Evolutionary conservation across 257 asterid genomes (phyloP).

Genomic region (Schizonepeta tenuifolia): DNA sequence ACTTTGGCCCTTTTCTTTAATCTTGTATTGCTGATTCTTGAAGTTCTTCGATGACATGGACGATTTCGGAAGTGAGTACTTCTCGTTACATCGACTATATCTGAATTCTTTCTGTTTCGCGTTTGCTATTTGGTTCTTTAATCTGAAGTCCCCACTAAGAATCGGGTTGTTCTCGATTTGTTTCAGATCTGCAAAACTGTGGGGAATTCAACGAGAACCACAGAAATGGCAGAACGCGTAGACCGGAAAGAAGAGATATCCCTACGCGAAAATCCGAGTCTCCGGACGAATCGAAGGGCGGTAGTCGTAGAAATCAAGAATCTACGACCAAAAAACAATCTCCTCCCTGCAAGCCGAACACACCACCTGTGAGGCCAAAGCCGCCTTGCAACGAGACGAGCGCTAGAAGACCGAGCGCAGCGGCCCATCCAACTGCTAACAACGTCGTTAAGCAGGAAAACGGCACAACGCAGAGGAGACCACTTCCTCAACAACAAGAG

Average conservation of each 20-base stretch:
- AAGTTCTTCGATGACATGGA: constrained; percentile 95
- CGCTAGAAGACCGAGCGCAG: constrained; percentile 53
- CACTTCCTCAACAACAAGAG: constrained; percentile 43
- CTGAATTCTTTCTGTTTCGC: constrained; percentile 37
- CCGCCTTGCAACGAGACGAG: constrained; percentile 40
- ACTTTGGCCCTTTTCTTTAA: constrained; percentile 30
- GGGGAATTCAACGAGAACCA: constrained; percentile 80
- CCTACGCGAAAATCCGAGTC: constrained; percentile 36
- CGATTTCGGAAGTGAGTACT: constrained; percentile 91
- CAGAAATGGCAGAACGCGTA: constrained; percentile 62
- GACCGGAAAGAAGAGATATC: constrained; percentile 36
- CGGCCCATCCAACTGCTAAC: constrained; percentile 31
- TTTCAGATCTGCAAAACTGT: constrained; percentile 78
- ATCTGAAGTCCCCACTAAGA: constrained; percentile 58
- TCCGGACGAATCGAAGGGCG: constrained; percentile 36
- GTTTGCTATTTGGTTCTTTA: constrained; percentile 60
- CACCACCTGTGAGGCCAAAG: constrained; percentile 25
- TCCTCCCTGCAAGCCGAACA: constrained; percentile 49
- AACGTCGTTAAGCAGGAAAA: constrained; percentile 43
- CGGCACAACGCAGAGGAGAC: constrained; percentile 48
- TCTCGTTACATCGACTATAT: constrained; percentile 25
- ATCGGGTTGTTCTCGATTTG: constrained; percentile 41
- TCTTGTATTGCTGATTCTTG: constrained; percentile 33
- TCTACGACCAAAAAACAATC: constrained; percentile 43
- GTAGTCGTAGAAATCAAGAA: constrained; percentile 46